Percentiles rank a stretch among this genome's conserved stretches.
Evolutionary conservation across 371 early-diverging fungal species (phyloP).

Genomic region (Mucor piriformis): DNA sequence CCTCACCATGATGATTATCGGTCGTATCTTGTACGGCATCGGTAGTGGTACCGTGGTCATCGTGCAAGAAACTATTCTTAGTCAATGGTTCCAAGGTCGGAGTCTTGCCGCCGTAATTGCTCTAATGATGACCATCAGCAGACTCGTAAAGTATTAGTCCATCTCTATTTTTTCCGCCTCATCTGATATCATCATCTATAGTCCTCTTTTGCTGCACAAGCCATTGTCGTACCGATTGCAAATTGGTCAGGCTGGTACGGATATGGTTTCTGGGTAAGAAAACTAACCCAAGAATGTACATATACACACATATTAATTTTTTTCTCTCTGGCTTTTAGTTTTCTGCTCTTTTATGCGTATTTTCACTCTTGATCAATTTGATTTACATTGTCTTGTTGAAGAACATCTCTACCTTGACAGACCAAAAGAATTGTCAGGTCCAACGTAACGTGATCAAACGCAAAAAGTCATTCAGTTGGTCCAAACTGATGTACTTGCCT

Average conservation of each 20-base stretch:
- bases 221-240: conserved; percentile 69
- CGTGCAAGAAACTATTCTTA: conserved; percentile 72
- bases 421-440: conserved; percentile 26
- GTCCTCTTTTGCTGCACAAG: conserved; percentile 68
- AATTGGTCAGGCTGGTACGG: conserved; percentile 70
- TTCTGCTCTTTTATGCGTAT: conserved; percentile 60
- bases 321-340: conserved; percentile 28
- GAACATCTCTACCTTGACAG: conserved; percentile 12
- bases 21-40: conserved; percentile 73
- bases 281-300: not conserved
- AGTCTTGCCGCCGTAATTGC: conserved; percentile 67
- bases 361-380: conserved; percentile 65
- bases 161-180: not conserved
- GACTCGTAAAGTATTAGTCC: conserved; percentile 48
- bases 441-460: conserved; percentile 50
- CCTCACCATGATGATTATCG: conserved; percentile 63
- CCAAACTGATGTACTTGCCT: conserved; percentile 61
- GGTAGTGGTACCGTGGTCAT: conserved; percentile 74
- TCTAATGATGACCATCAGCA: conserved; percentile 67
- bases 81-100: conserved; percentile 74
- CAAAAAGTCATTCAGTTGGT: conserved; percentile 65
- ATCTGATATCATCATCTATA: conserved; percentile 10
- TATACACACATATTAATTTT: not conserved
- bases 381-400: conserved; percentile 60
- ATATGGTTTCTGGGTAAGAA: conserved; percentile 69